Evolutionary conservation across 805 yeast genomes (phyloP), one percentile per base, ranked within the genome.

Genomic region (Metschnikowia arizonensis): DNA sequence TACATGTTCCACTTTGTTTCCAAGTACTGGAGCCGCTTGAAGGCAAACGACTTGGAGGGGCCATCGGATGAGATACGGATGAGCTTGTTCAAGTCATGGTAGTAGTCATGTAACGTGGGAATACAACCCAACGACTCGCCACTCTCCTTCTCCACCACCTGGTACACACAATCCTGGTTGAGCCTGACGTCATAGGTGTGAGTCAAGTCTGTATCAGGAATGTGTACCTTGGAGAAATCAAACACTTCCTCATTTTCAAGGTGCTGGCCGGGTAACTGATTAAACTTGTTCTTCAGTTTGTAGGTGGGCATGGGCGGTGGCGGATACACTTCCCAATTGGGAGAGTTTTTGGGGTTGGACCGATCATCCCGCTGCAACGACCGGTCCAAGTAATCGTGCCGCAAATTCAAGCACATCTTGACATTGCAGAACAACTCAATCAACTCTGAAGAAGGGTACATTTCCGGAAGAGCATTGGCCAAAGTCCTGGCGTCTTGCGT

Each of bases 1-100:
- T 91, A 93, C 66, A 93, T 66, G 63, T 90, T 88, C 98, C 98
- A 93, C 61, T 90, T 88, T 23, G 98, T 97, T 63, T 93, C 99
- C 44, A 93, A 73, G 61, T 88, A 95, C 68, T 91, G 95, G 55
- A 93, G 72, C 58, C 99, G 78, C 63, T 91, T 82, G 66, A 88
- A 93, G 0, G 99, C 97, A 74, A 93, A 93, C 12, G 96, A 86
- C 66, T 93, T 93, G 12, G 95, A 81, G 4, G 99, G 99, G 0
- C 99, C 99, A 65, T 90, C 97, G 4, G 93, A 82, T 6, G 96
- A 83, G 39, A 88, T 76, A 10, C 76, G 65, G n/a, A 80, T 76
- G 53, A 93, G 78, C 46, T 73, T 78, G 43, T 85, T 93, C 57
- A 89, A 66, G 63, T 91, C 99, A 53, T 79, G 66, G 64, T 88